Evolutionary conservation across 1,139 yeast genomes (phyloP), one percentile per base, ranked within the genome.

Genomic region (Arxiozyma heterogenica): DNA sequence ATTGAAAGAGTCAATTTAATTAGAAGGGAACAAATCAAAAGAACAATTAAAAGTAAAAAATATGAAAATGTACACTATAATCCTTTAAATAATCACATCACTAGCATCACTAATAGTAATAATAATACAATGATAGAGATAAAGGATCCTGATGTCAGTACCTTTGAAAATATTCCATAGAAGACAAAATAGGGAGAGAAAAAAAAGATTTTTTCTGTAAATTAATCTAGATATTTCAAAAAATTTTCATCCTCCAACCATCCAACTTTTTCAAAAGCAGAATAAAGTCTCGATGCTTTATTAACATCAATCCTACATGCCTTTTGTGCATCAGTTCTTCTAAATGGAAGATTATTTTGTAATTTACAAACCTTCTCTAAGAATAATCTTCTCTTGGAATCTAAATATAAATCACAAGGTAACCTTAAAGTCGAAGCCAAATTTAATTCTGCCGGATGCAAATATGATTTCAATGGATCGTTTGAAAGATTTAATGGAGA

Each of bases 301-400:
- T 93, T 93, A 55, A 93, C 98, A 71, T 93, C 98, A 59, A 93
- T 91, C 61, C 96, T 82, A 70, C 98, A 91, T 11, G 97, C 96
- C 76, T 93, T 91, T 72, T 93, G 98, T 17, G 97, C 95, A 70
- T 93, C 98, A 0, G 98, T 93, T 73, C 97, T 83, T 74, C 98
- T 84, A 73, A 93, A 93, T 49, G 93, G 95, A 70, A 86, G 78
- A 39, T 87, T 88, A 55, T 76, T 77, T 66, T 81, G 82, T 66
- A 86, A 72, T 57, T 97, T 79, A 57, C 81, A 80, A 44, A 90
- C 95, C 73, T 91, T 91, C 69, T 93, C 98, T 58, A 81, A 80
- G 71, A 93, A 93, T 43, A 93, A 75, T 62, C 98, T 79, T 71
- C 94, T 81, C 75, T 93, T 93, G 8, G 96, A 88, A 71, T 93